These are phyloP conservation scores for Ophiostoma himal-ulmi DNA, from an alignment of 2,329 filamentous ascomycete species.

Conservation along the genomic window DNA sequence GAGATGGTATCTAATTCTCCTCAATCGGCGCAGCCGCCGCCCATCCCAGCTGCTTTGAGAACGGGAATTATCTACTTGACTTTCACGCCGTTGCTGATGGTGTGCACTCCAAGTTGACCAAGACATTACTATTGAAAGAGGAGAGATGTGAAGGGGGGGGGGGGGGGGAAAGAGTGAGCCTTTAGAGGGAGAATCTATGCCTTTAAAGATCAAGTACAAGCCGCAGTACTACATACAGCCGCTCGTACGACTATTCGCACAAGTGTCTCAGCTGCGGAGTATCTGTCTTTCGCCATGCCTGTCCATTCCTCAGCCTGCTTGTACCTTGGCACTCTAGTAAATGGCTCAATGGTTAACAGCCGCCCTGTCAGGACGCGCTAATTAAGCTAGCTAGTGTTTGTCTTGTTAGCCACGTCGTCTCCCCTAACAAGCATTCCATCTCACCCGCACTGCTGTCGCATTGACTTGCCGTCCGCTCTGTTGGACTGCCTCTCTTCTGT, in stretches of 20 bases:
- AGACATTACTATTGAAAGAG: background rate
- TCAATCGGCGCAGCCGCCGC: too few species aligned
- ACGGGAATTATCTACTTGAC: background rate
- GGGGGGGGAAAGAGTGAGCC: background rate
- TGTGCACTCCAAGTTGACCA: background rate
- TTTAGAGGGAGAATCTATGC: background rate
- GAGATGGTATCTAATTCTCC: background rate
- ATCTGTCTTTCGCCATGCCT: background rate
- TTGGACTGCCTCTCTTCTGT: background rate
- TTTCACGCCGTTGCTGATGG: background rate
- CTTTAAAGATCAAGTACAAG: too few species aligned
- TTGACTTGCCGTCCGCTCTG: background rate
- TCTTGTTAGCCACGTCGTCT: background rate
- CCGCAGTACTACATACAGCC: background rate
- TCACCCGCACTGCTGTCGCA: background rate
- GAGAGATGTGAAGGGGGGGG: background rate
- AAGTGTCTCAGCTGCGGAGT: background rate
- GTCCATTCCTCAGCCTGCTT: background rate
- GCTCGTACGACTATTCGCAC: background rate
- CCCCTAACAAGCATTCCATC: background rate
- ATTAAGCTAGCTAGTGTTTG: background rate
- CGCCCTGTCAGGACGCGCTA: background rate
- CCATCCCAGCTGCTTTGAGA: background rate
- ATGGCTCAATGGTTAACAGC: too few species aligned
- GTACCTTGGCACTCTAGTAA: background rate